Base-by-base conservation (phyloP, 2,329 filamentous ascomycete genomes). In the Chaetomium globosum region DNA sequence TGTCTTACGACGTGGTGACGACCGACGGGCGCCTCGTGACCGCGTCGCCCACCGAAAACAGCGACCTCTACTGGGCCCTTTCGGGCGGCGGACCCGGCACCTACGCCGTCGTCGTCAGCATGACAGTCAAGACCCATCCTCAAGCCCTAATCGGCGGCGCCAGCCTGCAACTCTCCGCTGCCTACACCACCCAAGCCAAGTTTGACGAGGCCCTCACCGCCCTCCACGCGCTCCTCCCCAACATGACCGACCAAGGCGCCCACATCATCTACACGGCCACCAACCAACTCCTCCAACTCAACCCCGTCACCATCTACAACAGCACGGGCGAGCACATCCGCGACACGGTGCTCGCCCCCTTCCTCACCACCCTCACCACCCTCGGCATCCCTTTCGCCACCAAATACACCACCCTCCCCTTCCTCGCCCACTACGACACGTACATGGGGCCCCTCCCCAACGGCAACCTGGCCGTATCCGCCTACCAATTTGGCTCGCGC, bases 41-140 rank as follows among this genome's bases (percentile, higher is more conserved):
- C 51, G 79, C 76, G 21, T 79, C 74, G 23, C 72, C 73, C 23
- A 75, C 73, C 23, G 66, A 75, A 39, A 78, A 84, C 63, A 49
- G 75, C 1, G 82, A 84, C 53, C 73, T 84, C 2, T 83, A 78
- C 73, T 83, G 80, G 79, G 81, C 81, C 1, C 74, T 83, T 10
- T 72, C 76, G 23, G 81, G 81, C 16, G 80, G 76, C 4, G 80
- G 79, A 12, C 72, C 73, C 10, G 75, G 73, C 31, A 77, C 74
- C 19, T 77, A 73, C 61, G 75, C 73, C 36, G 71, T 77, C 3
- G 74, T 77, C 12, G 62, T 71, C 19, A 71, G 65, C 30, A 57
- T 71, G 26, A 59, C 68, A 10, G 54, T 73, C 57, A 71, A 69
- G 61, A 67, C 68, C 1, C 67, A 67, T 61, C 69, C 71, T 3